phyloP scores from a whole-genome alignment of 345 rosid species.

The Lepidium sativum region DNA sequence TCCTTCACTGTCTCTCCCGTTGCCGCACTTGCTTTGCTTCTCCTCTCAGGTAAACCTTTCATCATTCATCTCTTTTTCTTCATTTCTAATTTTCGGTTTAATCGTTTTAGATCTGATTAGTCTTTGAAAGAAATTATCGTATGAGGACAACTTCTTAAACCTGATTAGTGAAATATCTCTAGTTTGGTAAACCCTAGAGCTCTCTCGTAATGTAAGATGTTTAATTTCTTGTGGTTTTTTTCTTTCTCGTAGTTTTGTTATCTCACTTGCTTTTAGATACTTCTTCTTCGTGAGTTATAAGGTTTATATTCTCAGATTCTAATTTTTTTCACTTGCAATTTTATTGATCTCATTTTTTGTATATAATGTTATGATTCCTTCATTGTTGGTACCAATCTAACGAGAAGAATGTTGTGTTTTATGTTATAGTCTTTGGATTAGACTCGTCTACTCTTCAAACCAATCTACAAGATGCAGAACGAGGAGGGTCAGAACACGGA shows the following conservation, averaged over 20 bases:
- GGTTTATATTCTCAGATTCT: too few species aligned
- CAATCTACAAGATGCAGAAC: conserved; percentile 61
- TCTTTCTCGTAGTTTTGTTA: not conserved
- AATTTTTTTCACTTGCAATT: not conserved
- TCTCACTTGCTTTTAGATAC: not conserved
- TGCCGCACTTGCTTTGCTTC: conserved; percentile 27
- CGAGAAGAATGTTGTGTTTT: not conserved
- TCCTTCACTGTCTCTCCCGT: not conserved
- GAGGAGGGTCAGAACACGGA: conserved; percentile 76
- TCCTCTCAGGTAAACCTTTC: conserved; percentile 9
- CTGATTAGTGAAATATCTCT: not conserved
- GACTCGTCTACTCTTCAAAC: conserved; percentile 10
- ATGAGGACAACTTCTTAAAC: too few species aligned
- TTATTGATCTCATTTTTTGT: not conserved
- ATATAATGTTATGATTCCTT: not conserved
- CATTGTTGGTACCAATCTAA: not conserved
- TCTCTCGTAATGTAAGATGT: not conserved
- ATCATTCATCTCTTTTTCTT: not conserved
- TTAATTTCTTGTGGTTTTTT: not conserved
- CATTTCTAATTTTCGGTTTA: not conserved
- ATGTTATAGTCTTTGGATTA: not conserved
- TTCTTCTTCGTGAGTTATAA: not conserved
- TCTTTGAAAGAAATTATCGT: not conserved
- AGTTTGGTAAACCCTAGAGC: not conserved
- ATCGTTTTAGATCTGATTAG: not conserved